Evolutionary conservation across 805 yeast species (phyloP).

Genomic region (Jamesozyma rosinii): DNA sequence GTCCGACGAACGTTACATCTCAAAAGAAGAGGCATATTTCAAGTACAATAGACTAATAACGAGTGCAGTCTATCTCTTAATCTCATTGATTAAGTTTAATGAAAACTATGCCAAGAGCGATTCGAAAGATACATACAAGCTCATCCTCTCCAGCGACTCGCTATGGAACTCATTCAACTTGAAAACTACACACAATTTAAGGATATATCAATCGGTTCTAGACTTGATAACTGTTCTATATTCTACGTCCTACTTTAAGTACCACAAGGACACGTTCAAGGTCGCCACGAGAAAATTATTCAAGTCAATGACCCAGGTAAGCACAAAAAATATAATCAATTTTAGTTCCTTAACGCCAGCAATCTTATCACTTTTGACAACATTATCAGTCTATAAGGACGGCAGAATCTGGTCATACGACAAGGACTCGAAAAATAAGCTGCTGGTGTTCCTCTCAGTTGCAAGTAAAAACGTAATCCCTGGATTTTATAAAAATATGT

Average conservation of each 20-base stretch:
- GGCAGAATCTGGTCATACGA: slow-evolving; percentile 46
- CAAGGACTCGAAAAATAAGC: slow-evolving; percentile 38
- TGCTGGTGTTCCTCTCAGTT: slow-evolving; percentile 39
- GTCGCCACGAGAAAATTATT: slow-evolving; percentile 26
- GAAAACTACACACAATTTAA: slow-evolving; percentile 32
- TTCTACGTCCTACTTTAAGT: slow-evolving; percentile 11
- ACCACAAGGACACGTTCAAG: slow-evolving; percentile 27
- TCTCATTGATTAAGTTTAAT: slow-evolving; percentile 21
- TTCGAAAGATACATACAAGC: slow-evolving; percentile 15
- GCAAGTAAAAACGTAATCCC: slow-evolving; percentile 50
- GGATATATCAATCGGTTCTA: slow-evolving; percentile 36
- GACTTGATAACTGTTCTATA: slow-evolving; percentile 31
- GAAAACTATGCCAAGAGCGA: slow-evolving; percentile 8
- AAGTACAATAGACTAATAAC: slow-evolving; percentile 54
- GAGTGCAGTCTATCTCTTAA: slow-evolving; percentile 42
- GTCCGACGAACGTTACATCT: slow-evolving; percentile 64
- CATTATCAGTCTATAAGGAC: slow-evolving; percentile 38
- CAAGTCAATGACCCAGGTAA: slow-evolving; percentile 28
- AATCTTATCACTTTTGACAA: slow-evolving; percentile 40
- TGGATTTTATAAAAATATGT: slow-evolving; percentile 35
- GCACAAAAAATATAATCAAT: slow-evolving; percentile 32
- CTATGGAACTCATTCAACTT: slow-evolving; percentile 37
- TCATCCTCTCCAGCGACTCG: slow-evolving; percentile 35
- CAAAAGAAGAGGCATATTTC: slow-evolving; percentile 53
- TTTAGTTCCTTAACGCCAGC: slow-evolving; percentile 41